Evolutionary conservation across 768 basidiomycete genomes (phyloP).

Genomic region (Russula vinacea): DNA sequence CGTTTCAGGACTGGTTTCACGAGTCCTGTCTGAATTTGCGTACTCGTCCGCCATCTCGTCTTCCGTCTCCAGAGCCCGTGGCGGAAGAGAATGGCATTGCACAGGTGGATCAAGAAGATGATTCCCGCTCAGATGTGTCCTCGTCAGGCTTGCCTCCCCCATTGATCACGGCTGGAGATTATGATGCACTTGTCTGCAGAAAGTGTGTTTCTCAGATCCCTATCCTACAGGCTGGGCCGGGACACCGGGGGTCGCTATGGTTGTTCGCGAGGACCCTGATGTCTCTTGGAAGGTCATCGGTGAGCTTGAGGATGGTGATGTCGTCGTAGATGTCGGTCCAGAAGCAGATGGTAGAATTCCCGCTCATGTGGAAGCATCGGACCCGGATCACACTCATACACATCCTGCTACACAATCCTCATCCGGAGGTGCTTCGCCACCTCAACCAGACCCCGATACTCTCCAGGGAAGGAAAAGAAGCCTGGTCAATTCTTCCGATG

Average conservation of each 20-base stretch:
- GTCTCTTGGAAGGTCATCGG: slow-evolving; percentile 54
- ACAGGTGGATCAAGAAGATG: slow-evolving; percentile 39
- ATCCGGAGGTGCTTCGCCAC: not conserved
- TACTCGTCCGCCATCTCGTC: slow-evolving; percentile 54
- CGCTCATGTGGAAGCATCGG: not conserved
- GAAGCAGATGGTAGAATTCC: not conserved
- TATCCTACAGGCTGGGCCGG: slow-evolving; percentile 63
- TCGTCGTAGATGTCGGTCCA: slow-evolving; percentile 13
- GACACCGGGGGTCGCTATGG: slow-evolving; percentile 62
- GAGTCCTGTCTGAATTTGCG: slow-evolving; percentile 84
- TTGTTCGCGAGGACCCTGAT: slow-evolving; percentile 49
- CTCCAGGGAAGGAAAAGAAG: slow-evolving; percentile 45
- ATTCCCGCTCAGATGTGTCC: slow-evolving; percentile 58
- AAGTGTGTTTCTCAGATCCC: slow-evolving; percentile 58
- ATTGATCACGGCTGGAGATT: slow-evolving; percentile 62
- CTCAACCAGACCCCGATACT: slow-evolving; percentile 8
- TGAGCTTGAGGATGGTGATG: slow-evolving; percentile 33
- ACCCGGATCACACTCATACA: not conserved
- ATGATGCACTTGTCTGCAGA: slow-evolving; percentile 73
- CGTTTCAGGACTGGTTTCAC: slow-evolving; percentile 81
- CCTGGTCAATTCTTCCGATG: slow-evolving; percentile 36
- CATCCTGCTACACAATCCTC: not conserved
- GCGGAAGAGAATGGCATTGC: slow-evolving; percentile 3
- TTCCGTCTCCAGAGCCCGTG: slow-evolving; percentile 34
- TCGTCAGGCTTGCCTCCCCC: slow-evolving; percentile 65